Evolutionary conservation across 75 land plant genomes (phyloP).

Genomic region (Cupressus sempervirens): DNA sequence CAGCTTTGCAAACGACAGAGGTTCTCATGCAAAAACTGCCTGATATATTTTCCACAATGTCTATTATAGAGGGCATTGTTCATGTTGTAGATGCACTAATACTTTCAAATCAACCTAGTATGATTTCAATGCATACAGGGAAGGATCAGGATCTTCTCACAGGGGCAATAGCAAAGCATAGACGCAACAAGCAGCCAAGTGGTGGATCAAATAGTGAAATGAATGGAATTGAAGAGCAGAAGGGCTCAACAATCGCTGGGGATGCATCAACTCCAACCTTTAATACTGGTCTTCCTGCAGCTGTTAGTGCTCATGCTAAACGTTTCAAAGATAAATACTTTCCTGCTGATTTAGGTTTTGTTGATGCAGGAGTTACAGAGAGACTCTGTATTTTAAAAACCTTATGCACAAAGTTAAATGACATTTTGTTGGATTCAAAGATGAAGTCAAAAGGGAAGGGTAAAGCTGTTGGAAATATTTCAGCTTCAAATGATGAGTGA

Average conservation of each 20-base stretch:
- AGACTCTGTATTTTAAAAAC: slow-evolving; percentile 66
- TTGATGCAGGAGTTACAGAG: slow-evolving; percentile 72
- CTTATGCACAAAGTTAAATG: slow-evolving; percentile 59
- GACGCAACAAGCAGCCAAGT: slow-evolving; percentile 57
- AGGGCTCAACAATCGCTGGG: slow-evolving; percentile 27
- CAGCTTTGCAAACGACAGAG: slow-evolving; percentile 88
- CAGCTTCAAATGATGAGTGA: slow-evolving; percentile 55
- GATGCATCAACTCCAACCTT: slow-evolving; percentile 41
- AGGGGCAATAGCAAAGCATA: slow-evolving; percentile 48
- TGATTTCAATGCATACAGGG: slow-evolving; percentile 27
- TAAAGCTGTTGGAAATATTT: slow-evolving; percentile 50
- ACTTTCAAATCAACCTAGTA: slow-evolving; percentile 27
- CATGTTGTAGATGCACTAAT: slow-evolving; percentile 84
- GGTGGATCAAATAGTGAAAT: slow-evolving; percentile 32
- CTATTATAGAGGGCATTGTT: slow-evolving; percentile 94
- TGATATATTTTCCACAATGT: slow-evolving; percentile 71
- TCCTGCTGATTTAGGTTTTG: slow-evolving; percentile 51
- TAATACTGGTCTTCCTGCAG: slow-evolving; percentile 50
- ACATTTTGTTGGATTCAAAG: slow-evolving; percentile 39
- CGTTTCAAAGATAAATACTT: slow-evolving; percentile 71
- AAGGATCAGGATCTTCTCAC: slow-evolving; percentile 48
- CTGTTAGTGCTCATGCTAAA: slow-evolving; percentile 60
- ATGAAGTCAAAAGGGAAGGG: slow-evolving; percentile 83
- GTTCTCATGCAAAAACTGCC: slow-evolving; percentile 94
- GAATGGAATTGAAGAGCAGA: slow-evolving; percentile 41